phyloP scores from a whole-genome alignment of 2,329 filamentous ascomycete species.

The Cercospora sesami region DNA sequence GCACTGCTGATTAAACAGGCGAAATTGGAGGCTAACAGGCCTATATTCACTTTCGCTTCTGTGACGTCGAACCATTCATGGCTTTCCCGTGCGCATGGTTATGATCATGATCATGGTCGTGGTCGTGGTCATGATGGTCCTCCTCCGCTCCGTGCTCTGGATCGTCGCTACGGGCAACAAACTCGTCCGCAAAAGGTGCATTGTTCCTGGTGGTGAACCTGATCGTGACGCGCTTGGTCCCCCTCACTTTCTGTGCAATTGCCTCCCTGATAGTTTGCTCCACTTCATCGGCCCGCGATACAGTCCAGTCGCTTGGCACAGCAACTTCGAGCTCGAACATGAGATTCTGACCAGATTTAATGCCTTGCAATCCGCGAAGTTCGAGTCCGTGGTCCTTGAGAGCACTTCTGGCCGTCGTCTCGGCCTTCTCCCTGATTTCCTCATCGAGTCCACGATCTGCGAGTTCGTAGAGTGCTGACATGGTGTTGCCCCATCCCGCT shows the following conservation, averaged over 20 bases:
- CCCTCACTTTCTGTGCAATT: constrained; percentile 75
- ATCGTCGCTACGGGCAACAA: constrained; percentile 37
- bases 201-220: constrained; percentile 66
- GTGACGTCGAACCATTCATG: constrained; percentile 9
- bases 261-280: constrained; percentile 72
- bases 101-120: constrained; percentile 33
- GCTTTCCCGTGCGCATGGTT: constrained; percentile 23
- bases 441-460: constrained; percentile 87
- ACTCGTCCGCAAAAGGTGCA: constrained; percentile 69
- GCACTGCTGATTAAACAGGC: background rate
- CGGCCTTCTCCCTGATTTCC: constrained; percentile 73
- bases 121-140: constrained; percentile 28
- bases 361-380: constrained; percentile 76
- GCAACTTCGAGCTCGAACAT: constrained; percentile 85
- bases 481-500: constrained; percentile 83
- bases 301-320: constrained; percentile 73
- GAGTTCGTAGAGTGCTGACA: constrained; percentile 78
- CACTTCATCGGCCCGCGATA: constrained; percentile 67
- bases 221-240: constrained; percentile 78
- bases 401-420: constrained; percentile 55
- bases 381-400: constrained; percentile 51
- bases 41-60: constrained; percentile 25
- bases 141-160: constrained; percentile 25
- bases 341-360: constrained; percentile 97
- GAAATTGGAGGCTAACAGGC: background rate